phyloP scores from a whole-genome alignment of 805 yeast species.

The Candida broadrunensis region DNA sequence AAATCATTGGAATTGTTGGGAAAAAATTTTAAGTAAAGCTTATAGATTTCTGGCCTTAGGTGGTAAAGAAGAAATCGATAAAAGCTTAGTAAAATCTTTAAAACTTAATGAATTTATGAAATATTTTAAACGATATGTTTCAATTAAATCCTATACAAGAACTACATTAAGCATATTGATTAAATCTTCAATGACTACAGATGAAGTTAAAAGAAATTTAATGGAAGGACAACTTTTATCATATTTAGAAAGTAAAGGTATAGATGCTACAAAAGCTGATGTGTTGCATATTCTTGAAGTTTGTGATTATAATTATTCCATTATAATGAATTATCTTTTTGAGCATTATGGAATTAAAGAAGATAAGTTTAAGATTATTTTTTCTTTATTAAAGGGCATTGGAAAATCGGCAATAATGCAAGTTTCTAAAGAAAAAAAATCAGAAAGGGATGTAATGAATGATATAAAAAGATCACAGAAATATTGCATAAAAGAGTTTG shows the following conservation, averaged over 20 bases:
- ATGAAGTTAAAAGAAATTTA: not conserved
- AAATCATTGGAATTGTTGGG: constrained; percentile 47
- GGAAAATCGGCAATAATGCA: not conserved
- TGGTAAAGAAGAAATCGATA: constrained; percentile 34
- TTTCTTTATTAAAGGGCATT: not conserved
- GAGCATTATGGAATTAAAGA: not conserved
- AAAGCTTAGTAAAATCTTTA: constrained; percentile 23
- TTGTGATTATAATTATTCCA: not conserved
- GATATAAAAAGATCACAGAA: not conserved
- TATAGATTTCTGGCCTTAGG: constrained; percentile 35
- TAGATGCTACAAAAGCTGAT: not conserved
- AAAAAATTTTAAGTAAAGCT: constrained; percentile 44
- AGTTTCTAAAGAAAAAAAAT: not conserved
- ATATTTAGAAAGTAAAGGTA: not conserved
- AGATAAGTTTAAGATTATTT: not conserved
- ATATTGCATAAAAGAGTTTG: not conserved
- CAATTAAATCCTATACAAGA: constrained; percentile 11
- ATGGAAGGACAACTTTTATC: not conserved
- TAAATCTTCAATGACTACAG: not conserved
- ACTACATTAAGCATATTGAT: constrained; percentile 9
- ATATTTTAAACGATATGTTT: constrained; percentile 9
- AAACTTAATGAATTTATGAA: constrained; percentile 16
- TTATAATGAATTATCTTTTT: not conserved
- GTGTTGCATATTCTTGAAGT: not conserved
- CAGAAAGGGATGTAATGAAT: not conserved